phyloP scores from a whole-genome alignment of 768 basidiomycete genomes.

The Cubamyces lactineus region DNA sequence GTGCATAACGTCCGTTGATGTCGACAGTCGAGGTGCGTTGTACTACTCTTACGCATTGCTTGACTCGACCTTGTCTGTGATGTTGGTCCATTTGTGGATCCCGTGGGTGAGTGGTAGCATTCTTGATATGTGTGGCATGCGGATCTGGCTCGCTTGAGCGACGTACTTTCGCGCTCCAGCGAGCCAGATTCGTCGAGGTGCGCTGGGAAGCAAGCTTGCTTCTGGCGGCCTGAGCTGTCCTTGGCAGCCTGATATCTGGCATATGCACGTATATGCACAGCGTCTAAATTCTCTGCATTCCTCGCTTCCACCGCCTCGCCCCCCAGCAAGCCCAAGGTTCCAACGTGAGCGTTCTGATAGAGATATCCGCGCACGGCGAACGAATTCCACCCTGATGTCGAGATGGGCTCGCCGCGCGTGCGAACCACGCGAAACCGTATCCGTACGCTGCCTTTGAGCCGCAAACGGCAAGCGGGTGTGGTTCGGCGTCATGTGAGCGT shows the following conservation, averaged over 20 bases:
- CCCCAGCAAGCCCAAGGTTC: no score
- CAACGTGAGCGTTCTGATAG: conserved; percentile 10
- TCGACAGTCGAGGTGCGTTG: conserved; percentile 8
- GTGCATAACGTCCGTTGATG: conserved; percentile 6
- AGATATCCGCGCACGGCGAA: no score
- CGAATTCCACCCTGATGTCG: not conserved
- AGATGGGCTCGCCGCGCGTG: not conserved
- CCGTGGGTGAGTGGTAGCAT: conserved; percentile 3
- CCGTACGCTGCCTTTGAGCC: conserved; percentile 21
- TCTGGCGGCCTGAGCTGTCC: no score
- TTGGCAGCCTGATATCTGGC: no score
- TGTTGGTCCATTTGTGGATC: conserved; percentile 4
- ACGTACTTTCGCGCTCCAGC: no score
- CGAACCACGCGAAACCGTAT: conserved; percentile 12
- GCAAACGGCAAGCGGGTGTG: conserved; percentile 14
- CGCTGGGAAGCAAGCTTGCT: no score
- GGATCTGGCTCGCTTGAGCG: no score
- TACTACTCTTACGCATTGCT: not conserved
- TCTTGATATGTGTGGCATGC: not conserved
- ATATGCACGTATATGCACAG: no score
- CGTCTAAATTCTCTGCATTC: not conserved
- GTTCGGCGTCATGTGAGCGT: conserved; percentile 14
- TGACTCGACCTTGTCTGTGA: not conserved
- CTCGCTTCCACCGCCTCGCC: not conserved
- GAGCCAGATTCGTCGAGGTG: no score